These are phyloP conservation scores for Rhizopogon salebrosus DNA, from an alignment of 768 basidiomycete genomes.

Conservation along the genomic window DNA sequence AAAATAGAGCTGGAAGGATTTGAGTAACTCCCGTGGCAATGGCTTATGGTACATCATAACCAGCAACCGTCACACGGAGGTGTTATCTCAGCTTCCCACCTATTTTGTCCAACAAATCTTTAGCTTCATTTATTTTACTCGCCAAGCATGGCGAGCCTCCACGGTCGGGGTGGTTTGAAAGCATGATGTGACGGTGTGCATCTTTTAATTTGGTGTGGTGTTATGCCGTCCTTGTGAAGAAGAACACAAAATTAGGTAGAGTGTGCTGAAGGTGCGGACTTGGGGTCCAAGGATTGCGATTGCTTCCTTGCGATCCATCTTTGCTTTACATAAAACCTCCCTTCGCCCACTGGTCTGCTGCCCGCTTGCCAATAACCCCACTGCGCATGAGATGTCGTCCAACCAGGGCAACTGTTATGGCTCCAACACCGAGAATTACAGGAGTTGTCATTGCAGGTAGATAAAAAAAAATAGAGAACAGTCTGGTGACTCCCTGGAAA, in stretches of 20 bases:
- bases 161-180: slow-evolving; percentile 97
- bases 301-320: slow-evolving; percentile 96
- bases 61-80: not conserved
- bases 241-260: not conserved
- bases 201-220: slow-evolving; percentile 81
- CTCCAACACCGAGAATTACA: slow-evolving; percentile 69
- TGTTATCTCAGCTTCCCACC: slow-evolving; percentile 40
- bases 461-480: not conserved
- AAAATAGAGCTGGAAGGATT: slow-evolving; percentile 2
- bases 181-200: slow-evolving; percentile 94
- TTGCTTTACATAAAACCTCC: slow-evolving; percentile 93
- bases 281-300: slow-evolving; percentile 86
- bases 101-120: slow-evolving; percentile 84
- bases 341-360: slow-evolving; percentile 80
- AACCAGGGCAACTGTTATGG: slow-evolving; percentile 69
- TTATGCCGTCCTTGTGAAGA: slow-evolving; percentile 69
- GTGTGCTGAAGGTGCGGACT: slow-evolving; percentile 38
- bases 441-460: slow-evolving; percentile 64
- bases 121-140: slow-evolving; percentile 98
- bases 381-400: slow-evolving; percentile 68
- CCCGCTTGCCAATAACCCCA: slow-evolving; percentile 52
- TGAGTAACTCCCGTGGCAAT: slow-evolving; percentile 1
- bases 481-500: not conserved
- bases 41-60: no score
- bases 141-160: slow-evolving; percentile 98